Evolutionary conservation across 495 filamentous ascomycete genomes (phyloP), one percentile per base, ranked within the genome.

Genomic region (Sporormia fimetaria): DNA sequence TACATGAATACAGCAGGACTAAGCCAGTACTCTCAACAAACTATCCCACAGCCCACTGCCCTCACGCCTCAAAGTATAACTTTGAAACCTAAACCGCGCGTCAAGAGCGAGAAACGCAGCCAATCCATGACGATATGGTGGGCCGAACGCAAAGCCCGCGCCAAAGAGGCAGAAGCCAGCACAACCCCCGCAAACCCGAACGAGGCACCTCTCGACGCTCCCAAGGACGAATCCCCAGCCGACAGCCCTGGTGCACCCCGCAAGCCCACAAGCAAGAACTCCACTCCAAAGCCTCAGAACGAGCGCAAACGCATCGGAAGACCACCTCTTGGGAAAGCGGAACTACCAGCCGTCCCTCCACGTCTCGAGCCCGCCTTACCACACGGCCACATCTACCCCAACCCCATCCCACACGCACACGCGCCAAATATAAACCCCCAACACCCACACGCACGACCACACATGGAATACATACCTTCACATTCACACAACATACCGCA

Each of bases 41-140:
- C 41, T 16, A n/a, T 34, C 4, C 41, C 45, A 5, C 45, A 54
- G 5, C 29, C 42, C 3, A 22, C 41, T 12, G 21, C 28, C 33
- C 37, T 31, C 21, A 31, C 12, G 30, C 35, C 1, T 46, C 49
- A 28, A 34, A 31, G 10, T 43, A n/a, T n/a, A n/a, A n/a, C n/a
- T n/a, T n/a, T 40, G 33, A 42, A 40, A 12, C 35, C 36, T 2
- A 50, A 55, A 21, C 42, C 42, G 21, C 53, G 56, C 8, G 54
- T 57, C 21, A 61, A 61, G 34, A 52, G 45, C 39, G 58, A 61
- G 34, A 61, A 59, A 37, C 46, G 58, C 0, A 52, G 47, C 31
- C 40, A 57, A 26, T 43, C 33, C 6, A 61, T 61, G 58, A 61
- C 58, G 20, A 44, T 54, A 2, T 61, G 58, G 58, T 61, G 58